Conservation (phyloP, 768 basidiomycete genomes). For the Leccinum aurantiacum region DNA sequence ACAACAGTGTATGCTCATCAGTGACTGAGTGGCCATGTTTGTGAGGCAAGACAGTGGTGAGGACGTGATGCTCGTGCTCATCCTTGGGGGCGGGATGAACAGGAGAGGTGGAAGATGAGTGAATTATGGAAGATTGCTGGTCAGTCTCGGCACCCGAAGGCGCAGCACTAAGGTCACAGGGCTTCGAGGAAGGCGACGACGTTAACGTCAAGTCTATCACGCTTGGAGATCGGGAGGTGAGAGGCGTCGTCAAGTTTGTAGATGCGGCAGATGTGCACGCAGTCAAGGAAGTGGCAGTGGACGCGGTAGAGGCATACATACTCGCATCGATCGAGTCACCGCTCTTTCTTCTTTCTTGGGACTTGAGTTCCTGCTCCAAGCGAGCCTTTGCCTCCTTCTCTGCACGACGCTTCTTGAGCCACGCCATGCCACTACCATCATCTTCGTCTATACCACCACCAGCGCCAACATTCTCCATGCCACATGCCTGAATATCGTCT, state of each 20-base stretch:
- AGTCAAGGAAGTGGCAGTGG: conserved; percentile 25
- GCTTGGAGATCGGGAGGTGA: conserved; percentile 24
- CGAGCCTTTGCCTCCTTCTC: conserved; percentile 48
- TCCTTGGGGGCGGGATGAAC: conserved; percentile 10
- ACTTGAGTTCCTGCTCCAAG: conserved; percentile 17
- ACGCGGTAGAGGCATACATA: conserved; percentile 24
- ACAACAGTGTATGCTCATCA: conserved; percentile 1
- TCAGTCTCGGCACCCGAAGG: not conserved
- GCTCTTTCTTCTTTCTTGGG: conserved; percentile 24
- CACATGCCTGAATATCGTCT: conserved; percentile 20
- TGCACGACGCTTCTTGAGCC: conserved; percentile 68
- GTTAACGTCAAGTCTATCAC: conserved; percentile 15
- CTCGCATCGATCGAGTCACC: conserved; percentile 24
- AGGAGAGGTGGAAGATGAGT: not conserved
- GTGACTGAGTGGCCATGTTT: conserved; percentile 5
- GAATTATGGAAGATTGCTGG: not conserved
- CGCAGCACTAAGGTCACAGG: not conserved
- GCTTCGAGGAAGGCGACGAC: conserved; percentile 6
- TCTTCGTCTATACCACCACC: conserved; percentile 50
- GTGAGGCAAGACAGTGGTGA: not conserved
- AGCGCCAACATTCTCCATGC: conserved; percentile 29
- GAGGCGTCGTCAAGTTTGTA: conserved; percentile 18
- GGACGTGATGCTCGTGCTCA: conserved; percentile 22
- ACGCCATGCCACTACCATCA: conserved; percentile 85
- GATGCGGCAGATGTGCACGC: conserved; percentile 23